Evolutionary conservation across 306 rosid genomes (phyloP).

Genomic region (Cucumis sativus): DNA sequence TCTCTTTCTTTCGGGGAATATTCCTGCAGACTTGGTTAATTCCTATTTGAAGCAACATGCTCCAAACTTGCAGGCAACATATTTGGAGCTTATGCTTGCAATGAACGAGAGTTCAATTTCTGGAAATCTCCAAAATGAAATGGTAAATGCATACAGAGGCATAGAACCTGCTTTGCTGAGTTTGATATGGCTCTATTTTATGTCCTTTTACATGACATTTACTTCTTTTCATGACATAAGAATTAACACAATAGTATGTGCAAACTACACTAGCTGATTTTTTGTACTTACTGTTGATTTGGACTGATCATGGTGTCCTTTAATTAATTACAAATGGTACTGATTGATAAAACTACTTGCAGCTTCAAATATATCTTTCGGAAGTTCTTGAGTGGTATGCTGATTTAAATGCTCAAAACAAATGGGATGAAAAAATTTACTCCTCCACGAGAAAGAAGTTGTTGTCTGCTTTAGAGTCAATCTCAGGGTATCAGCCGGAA

Average conservation of each 20-base stretch:
- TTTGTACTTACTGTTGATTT: background rate
- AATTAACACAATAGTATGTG: background rate
- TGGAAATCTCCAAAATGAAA: conserved; percentile 91
- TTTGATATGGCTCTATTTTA: background rate
- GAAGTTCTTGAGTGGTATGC: conserved; percentile 91
- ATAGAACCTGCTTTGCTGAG: background rate
- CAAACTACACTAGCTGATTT: background rate
- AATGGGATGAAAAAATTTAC: conserved; percentile 79
- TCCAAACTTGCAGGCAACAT: conserved; percentile 86
- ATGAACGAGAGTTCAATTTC: conserved; percentile 91
- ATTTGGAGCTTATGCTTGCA: conserved; percentile 95
- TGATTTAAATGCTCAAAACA: conserved; percentile 54
- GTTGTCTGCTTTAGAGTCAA: conserved; percentile 68
- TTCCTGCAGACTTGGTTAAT: conserved; percentile 94
- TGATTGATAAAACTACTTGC: conserved; percentile 17
- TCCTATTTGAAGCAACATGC: conserved; percentile 96
- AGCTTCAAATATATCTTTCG: conserved; percentile 82
- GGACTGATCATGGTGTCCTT: background rate
- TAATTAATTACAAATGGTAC: background rate
- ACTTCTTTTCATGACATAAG: background rate
- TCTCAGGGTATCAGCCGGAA: conserved; percentile 84
- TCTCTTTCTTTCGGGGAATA: conserved; percentile 88
- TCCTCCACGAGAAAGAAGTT: conserved; percentile 75
- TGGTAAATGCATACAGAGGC: conserved; percentile 37
- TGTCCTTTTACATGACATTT: background rate